Conservation (phyloP, 202 grass and related monocot species). For the Musa balbisiana region DNA sequence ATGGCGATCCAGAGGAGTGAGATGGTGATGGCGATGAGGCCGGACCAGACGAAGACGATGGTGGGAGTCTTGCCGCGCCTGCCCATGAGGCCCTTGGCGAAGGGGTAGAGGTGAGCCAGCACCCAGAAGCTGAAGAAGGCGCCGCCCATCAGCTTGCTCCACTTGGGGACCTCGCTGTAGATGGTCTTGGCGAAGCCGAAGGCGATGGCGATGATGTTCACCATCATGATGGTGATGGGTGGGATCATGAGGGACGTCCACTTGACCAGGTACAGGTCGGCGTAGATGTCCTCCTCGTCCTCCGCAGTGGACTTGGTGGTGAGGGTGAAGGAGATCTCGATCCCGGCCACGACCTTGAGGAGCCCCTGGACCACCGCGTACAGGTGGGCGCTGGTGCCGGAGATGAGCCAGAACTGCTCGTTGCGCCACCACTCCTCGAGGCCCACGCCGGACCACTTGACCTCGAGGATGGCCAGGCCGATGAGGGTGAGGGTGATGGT, state of each 20-base stretch:
- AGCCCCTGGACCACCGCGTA: constrained; percentile 79
- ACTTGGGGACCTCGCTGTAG: constrained; percentile 76
- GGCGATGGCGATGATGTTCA: constrained; percentile 94
- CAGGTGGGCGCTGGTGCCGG: constrained; percentile 62
- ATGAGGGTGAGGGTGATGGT: constrained; percentile 84
- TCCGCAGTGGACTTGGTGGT: constrained; percentile 73
- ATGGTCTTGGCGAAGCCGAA: constrained; percentile 81
- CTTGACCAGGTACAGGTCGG: constrained; percentile 85
- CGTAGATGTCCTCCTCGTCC: constrained; percentile 83
- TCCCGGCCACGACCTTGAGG: constrained; percentile 90
- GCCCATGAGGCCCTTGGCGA: constrained; percentile 93
- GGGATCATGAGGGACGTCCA: constrained; percentile 91
- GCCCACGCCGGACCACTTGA: constrained; percentile 86
- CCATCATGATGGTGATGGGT: constrained; percentile 91
- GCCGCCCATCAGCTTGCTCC: constrained; percentile 92
- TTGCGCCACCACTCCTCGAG: constrained; percentile 96
- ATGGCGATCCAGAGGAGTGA: constrained; percentile 83
- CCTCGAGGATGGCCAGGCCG: constrained; percentile 71
- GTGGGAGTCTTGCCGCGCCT: constrained; percentile 89
- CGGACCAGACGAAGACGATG: constrained; percentile 87
- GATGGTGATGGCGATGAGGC: constrained; percentile 76
- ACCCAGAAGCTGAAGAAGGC: constrained; percentile 98
- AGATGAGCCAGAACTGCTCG: constrained; percentile 86
- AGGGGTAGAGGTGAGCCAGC: constrained; percentile 78
- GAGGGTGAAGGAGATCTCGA: constrained; percentile 96